Conservation (phyloP, 768 basidiomycete genomes). For the Russula dissimulans region DNA sequence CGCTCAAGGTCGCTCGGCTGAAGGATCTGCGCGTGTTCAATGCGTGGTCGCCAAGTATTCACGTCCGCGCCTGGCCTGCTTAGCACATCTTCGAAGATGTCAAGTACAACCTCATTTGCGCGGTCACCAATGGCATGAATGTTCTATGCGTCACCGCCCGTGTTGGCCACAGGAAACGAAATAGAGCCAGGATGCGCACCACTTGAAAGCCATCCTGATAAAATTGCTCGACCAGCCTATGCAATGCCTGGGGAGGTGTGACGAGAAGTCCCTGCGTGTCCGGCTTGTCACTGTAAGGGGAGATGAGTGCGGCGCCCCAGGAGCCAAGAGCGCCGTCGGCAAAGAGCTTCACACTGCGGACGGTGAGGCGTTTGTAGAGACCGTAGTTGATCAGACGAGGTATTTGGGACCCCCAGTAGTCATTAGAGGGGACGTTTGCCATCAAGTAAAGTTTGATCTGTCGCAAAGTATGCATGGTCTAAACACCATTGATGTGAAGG, state of each 20-base stretch:
- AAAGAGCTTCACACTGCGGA: slow-evolving; percentile 65
- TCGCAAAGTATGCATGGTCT: background rate
- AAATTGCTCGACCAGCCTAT: slow-evolving; percentile 47
- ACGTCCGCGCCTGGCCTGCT: slow-evolving; percentile 26
- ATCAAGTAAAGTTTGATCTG: slow-evolving; percentile 57
- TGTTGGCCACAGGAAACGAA: background rate
- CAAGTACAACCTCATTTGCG: slow-evolving; percentile 73
- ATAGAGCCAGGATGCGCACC: slow-evolving; percentile 34
- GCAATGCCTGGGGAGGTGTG: slow-evolving; percentile 42
- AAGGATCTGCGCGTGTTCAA: slow-evolving; percentile 93
- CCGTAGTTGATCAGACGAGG: slow-evolving; percentile 26
- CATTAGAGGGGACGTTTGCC: slow-evolving; percentile 32
- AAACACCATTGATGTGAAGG: background rate
- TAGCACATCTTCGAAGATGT: slow-evolving; percentile 64
- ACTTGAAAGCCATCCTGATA: slow-evolving; percentile 77
- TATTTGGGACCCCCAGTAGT: slow-evolving; percentile 32
- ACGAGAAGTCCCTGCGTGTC: slow-evolving; percentile 63
- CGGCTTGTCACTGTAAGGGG: slow-evolving; percentile 78
- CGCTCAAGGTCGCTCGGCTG: slow-evolving; percentile 57
- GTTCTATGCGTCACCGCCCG: slow-evolving; percentile 41
- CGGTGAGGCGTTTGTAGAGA: slow-evolving; percentile 24
- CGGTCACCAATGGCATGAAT: slow-evolving; percentile 85
- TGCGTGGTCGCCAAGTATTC: slow-evolving; percentile 55
- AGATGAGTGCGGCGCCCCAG: slow-evolving; percentile 82
- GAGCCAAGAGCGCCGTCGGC: slow-evolving; percentile 87